Evolutionary conservation across 495 filamentous ascomycete species (phyloP).

Genomic region (Talaromyces thailandensis): DNA sequence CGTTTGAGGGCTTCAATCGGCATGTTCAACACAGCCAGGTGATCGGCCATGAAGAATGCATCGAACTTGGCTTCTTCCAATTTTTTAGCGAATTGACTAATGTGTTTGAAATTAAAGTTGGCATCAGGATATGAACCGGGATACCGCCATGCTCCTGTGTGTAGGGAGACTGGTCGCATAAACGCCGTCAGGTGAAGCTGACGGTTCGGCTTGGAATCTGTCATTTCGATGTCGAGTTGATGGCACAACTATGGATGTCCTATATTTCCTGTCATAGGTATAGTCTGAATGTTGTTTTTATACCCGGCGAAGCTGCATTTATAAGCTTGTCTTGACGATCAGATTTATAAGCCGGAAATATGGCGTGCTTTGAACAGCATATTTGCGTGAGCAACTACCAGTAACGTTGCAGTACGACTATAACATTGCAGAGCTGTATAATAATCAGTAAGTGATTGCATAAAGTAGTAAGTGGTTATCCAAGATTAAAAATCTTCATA

Average conservation of each 20-base stretch:
- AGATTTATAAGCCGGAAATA: background rate
- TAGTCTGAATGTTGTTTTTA: background rate
- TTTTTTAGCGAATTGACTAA: conserved; percentile 44
- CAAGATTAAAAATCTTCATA: background rate
- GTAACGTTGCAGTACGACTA: background rate
- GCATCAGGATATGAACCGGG: conserved; percentile 46
- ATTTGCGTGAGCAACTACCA: background rate
- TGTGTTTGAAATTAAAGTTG: conserved; percentile 49
- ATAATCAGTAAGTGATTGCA: background rate
- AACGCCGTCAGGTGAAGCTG: conserved; percentile 49
- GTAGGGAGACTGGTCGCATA: conserved; percentile 48
- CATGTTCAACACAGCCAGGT: conserved; percentile 50
- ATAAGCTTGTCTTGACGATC: background rate
- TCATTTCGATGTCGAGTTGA: background rate
- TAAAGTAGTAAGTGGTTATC: background rate
- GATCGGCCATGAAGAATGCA: conserved; percentile 56
- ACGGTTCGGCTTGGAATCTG: conserved; percentile 4
- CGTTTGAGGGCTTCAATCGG: conserved; percentile 47
- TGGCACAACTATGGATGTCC: background rate
- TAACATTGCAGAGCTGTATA: background rate
- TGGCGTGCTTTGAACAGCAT: background rate
- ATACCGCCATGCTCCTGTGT: conserved; percentile 51
- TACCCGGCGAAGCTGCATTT: background rate
- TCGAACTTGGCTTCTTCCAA: conserved; percentile 52
- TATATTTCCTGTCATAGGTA: no score